Base-by-base conservation (phyloP, 202 grass and related monocot species). In the Musa balbisiana region DNA sequence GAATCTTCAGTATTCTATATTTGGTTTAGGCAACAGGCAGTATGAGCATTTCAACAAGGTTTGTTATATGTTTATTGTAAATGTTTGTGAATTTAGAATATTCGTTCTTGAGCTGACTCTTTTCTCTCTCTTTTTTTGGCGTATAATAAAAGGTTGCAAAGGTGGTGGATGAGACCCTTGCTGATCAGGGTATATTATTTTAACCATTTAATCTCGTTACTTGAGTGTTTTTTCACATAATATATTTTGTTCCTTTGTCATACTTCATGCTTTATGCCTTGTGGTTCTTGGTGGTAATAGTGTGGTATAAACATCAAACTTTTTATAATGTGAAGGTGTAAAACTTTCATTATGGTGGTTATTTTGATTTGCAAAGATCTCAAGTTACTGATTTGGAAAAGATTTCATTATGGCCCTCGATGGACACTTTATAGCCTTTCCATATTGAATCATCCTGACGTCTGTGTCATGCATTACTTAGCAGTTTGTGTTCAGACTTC, bases 41-140 rank as follows among this genome's bases (percentile, higher is more conserved):
- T 97, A 97, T 77, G 93, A 93, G 73, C 93, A 97, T 89, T 97
- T 97, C 67, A 97, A 97, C 72, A 97, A 93, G 90, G 93, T 97
- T 77, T 70, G 20, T 49, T 82, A 25, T 70, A 58, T 64, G 62
- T 71, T 67, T 77, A 5, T 0, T 71, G 73, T 26, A 53, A 67
- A 76, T 51, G 9, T 25, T 71, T 64, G 27, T 19, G 17, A 26
- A 21, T 56, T 33, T 4, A 10, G 26, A 58, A 54, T 67, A 73
- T 55, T 29, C 5, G 67, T 60, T 85, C 17, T 62, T 52, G 16
- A 22, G 25, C 52, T 72, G 62, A 71, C 50, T 49, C 51, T 56
- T 62, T 21, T 19, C 8, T 70, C 56, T 50, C 22, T 11, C 66
- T 1, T 14, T 55, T 51, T 25, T 52, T 52, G 19, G 20, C 78